Base-by-base conservation (phyloP, 2,329 filamentous ascomycete species). In the Ceratocystis variospora region DNA sequence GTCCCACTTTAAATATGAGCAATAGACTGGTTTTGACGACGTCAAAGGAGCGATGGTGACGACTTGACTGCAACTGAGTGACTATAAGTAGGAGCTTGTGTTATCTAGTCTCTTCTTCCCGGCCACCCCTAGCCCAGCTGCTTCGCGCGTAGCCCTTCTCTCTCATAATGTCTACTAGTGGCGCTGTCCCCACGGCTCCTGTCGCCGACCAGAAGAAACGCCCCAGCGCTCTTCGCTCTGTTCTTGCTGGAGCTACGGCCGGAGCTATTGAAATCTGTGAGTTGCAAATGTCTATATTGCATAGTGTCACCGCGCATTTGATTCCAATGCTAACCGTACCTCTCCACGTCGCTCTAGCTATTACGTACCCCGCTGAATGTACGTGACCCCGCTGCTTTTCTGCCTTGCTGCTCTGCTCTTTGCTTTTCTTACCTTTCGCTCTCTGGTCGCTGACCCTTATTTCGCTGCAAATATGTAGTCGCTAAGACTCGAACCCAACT, bases 301-400 rank as follows among this genome's bases (percentile, higher is more conserved):
- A 12, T 3, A 12, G 37, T 12, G 12, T 41, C 37, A 12, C 10
- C 3, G 10, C 37, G 10, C 10, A 12, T 41, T 41, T 12, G 1
- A 41, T 41, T 41, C 37, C 12, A 41, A 12, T 41, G 37, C 37
- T 41, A 41, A 41, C 37, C 37, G 10, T 10, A 41, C 12, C 10
- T 41, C 37, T 41, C 12, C 10, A 10, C 10, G n/a, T 63, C 8
- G 66, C 28, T 41, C 37, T 69, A 81, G 79, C 91, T 69, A 95
- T 96, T 72, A 96, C 92, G 70, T 96, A 96, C 76, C 92, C 92
- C 66, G 91, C 91, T 72, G 92, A 96, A 77, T 96, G 88, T 91
- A 84, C 71, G 82, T 76, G 25, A 19, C 33, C 44, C 59, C 50
- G 25, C 37, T 63, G 57, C 19, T 66, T 19, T 46, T 69, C 63